Evolutionary conservation across 1,284 basidiomycete species (phyloP).

Genomic region (Meira miltonrushii): DNA sequence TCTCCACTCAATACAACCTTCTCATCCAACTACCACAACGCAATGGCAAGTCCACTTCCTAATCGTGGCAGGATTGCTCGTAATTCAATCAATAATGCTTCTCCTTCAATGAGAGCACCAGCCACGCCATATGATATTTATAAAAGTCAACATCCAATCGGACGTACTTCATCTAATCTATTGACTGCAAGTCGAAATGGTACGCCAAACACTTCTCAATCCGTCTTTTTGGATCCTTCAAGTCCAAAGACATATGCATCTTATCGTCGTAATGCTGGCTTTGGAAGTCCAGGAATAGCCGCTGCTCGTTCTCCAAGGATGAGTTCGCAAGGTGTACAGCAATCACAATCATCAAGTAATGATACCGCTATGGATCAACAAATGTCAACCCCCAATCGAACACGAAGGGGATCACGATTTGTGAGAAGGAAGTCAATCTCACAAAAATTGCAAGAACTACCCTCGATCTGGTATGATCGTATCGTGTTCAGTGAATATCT

Average conservation of each 20-base stretch:
- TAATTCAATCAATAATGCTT: too few relatives aligned
- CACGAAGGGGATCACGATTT: not conserved
- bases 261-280: not conserved
- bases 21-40: too few relatives aligned
- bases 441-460: constrained; percentile 10
- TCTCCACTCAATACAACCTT: too few relatives aligned
- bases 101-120: not conserved
- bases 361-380: not conserved
- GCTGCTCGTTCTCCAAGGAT: not conserved
- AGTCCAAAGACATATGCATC: not conserved
- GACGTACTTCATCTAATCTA: not conserved
- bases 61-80: too few relatives aligned
- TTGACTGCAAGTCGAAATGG: not conserved
- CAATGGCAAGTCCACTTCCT: too few relatives aligned
- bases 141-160: not conserved
- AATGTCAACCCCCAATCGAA: not conserved
- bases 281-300: constrained; percentile 11
- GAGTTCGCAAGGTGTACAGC: not conserved
- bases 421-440: constrained; percentile 7
- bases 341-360: too few relatives aligned
- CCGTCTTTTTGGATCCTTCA: not conserved
- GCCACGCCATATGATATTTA: constrained; percentile 12
- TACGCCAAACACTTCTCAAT: not conserved
- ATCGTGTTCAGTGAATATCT: not conserved
- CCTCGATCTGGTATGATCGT: constrained; percentile 5